Evolutionary conservation across 1,284 basidiomycete genomes (phyloP), one percentile per base, ranked within the genome.

Genomic region (Trichosporon sp.): DNA sequence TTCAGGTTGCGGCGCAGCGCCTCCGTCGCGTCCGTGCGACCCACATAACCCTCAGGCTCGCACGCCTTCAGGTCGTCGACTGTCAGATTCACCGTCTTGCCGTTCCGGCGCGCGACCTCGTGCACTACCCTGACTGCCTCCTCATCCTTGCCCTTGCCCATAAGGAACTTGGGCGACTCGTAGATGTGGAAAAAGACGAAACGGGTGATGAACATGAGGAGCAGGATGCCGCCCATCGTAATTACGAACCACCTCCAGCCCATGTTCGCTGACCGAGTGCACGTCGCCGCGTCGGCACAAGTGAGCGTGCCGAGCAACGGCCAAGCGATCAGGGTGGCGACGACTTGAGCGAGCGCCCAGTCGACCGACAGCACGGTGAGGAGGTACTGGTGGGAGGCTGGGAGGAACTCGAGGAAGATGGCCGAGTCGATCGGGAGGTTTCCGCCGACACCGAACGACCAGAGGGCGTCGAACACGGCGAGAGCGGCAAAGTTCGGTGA

Each of bases 311-410:
- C 78, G 13, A 78, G 71, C 13, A 71, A 62, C 66, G 76, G 76
- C 78, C 77, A 78, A 1, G 77, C 77, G 53, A 78, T 68, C 12
- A 77, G 67, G 6, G 74, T 75, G 0, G 75, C 75, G 35, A 78
- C 18, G 12, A 78, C 71, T 67, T 78, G 77, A 0, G 89, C 89
- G n/a, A 89, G 75, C 6, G 87, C 87, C 89, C 89, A 90, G 85
- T 88, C 89, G 44, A 87, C 85, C 12, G 87, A 88, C 0, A 90
- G 84, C 27, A 90, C 81, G 0, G 89, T 89, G 44, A 90, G 81
- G 27, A 88, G 86, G 85, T 88, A 89, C 67, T 77, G 76, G 63
- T 79, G 76, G 12, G 83, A 87, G 84, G 73, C 86, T 77, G 64
- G 88, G 53, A 88, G 83, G 74, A 87, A 86, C 75, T 89, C 88